Base-by-base conservation (phyloP, 257 asterid species). In the Phtheirospermum japonicum region DNA sequence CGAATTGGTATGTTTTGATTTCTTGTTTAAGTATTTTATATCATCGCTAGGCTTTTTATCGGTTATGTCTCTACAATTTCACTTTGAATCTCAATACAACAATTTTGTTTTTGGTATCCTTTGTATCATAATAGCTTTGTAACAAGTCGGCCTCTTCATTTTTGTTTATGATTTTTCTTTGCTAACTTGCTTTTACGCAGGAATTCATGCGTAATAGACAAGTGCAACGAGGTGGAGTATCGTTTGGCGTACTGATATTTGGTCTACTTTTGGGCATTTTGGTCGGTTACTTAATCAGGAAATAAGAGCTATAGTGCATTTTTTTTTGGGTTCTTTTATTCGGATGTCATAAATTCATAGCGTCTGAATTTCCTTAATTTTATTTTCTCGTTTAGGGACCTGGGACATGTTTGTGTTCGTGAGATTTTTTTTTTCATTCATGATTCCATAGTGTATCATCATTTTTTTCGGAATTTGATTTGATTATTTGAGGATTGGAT, bases 1-100 rank as follows among this genome's bases (percentile, higher is more conserved):
- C 12, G 95, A 89, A 77, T 61, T 89, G 97, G 97, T 89, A 84
- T 14, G 72, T 17, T n/a, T 40, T 43, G 1, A 8, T 8, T 5
- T 0, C 9, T 33, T 33, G 9, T 33, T 5, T 33, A 5, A 33
- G 39, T 33, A 3, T 50, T 19, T 19, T 16, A 19, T 37, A 10
- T 4, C 23, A 7, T 45, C 34, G 7, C 28, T 23, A 1, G 28
- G 28, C 28, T 23, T 23, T 23, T 23, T 23, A 23, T 23, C 1
- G 2, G 28, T 23, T 23, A 23, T 23, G 28, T 23, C 28, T 23
- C 28, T 23, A 23, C 28, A 23, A 1, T 23, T 23, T 23, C 28
- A 3, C 1, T 1, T 23, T 23, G 28, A 3, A 23, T 23, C 1
- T 23, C 8, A 36, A 36, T 36, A 36, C 8, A 36, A 36, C 28